Evolutionary conservation across 1,284 basidiomycete genomes (phyloP).

Genomic region (Sutorius eximius): DNA sequence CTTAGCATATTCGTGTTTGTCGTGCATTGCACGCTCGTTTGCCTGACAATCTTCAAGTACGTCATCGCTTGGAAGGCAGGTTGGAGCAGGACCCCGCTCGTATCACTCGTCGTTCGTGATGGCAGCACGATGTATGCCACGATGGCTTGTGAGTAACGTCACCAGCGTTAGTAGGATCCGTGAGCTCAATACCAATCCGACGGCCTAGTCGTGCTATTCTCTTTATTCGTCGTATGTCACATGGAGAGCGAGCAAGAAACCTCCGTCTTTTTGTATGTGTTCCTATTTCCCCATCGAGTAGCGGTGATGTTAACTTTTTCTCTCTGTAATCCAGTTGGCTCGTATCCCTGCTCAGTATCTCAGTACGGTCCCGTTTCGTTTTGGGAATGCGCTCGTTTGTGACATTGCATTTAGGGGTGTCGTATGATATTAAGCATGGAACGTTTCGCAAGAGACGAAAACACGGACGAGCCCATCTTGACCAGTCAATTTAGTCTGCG

Average conservation of each 20-base stretch:
- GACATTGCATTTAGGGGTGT: conserved; percentile 16
- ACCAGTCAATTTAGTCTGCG: neutral
- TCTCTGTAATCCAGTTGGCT: conserved; percentile 14
- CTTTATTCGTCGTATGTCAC: neutral
- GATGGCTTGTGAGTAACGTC: conserved; percentile 7
- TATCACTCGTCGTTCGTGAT: conserved; percentile 23
- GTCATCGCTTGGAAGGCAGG: conserved; percentile 7
- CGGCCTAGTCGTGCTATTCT: conserved; percentile 6
- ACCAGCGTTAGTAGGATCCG: neutral
- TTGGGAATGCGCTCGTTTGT: neutral
- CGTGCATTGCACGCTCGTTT: conserved; percentile 15
- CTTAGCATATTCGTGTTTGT: conserved; percentile 16
- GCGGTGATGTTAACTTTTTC: conserved; percentile 4
- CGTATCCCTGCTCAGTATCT: conserved; percentile 11
- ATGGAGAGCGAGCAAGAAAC: conserved; percentile 8
- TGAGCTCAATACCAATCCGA: neutral
- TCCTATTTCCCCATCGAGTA: neutral
- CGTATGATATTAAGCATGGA: conserved; percentile 23
- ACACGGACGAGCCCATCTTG: neutral
- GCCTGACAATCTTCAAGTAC: conserved; percentile 23
- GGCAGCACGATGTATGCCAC: conserved; percentile 11
- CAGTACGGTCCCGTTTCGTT: conserved; percentile 10
- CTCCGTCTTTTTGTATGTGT: conserved; percentile 19
- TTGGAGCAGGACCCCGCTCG: conserved; percentile 19
- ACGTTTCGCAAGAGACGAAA: conserved; percentile 3